Evolutionary conservation across 441 rosid species (phyloP), one percentile per base, ranked within the genome.

Genomic region (Pelargonium cotyledonis): DNA sequence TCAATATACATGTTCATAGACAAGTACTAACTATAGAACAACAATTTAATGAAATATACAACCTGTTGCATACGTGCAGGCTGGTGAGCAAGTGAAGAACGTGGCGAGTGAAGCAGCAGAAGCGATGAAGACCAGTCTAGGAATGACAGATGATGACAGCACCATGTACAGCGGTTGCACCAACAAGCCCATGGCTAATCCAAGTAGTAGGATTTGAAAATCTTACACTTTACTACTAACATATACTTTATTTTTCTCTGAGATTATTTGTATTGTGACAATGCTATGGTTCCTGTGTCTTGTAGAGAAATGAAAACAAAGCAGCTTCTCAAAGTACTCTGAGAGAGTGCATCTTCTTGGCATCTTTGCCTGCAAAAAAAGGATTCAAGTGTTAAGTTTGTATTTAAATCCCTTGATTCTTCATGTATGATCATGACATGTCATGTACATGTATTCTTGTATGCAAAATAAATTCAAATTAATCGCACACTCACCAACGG

Each of bases 51-150:
- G 5, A 41, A 15, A 41, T 43, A 2, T 4, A n/a, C 10, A 4
- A 49, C 57, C 12, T 46, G 41, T 38, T 38, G 41, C 41, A 1
- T 1, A 1, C 41, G 41, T 40, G 65, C 74, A 86, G 91, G 78
- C 79, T 68, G 86, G 86, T 35, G 85, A 83, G 78, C 75, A 82
- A 71, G 77, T 85, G 81, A 83, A 78, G 79, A 82, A 26, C 77
- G 84, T 85, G 86, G 91, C 91, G 0, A 80, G 82, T 6, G 89
- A 74, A 65, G 89, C 91, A 66, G 73, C 85, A 19, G 85, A 82
- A 69, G 80, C 80, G 49, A 82, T 85, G 80, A 87, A 76, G 82
- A 79, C 63, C 79, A 87, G 84, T 43, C 51, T 82, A 11, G 89
- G 89, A 12, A 74, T 85, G 75, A 81, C 68, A 70, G 23, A 16